Conservation (phyloP, 441 rosid species). For the Gossypium schwendimanii region DNA sequence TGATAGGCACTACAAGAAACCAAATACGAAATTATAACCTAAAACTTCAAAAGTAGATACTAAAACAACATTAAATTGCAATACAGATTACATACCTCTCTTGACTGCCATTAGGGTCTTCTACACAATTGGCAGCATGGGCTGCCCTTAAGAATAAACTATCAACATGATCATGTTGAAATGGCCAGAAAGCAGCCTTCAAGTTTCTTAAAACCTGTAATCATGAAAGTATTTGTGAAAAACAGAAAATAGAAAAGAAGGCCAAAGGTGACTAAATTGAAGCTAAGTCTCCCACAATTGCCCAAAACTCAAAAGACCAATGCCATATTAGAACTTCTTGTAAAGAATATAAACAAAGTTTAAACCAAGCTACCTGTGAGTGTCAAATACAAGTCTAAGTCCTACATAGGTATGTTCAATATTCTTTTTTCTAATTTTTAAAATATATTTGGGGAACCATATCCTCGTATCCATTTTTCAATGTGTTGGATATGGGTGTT, state of each 20-base stretch:
- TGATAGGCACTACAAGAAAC: conserved; percentile 40
- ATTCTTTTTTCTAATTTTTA: too few relatives aligned
- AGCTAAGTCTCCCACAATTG: neutral
- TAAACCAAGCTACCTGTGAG: neutral
- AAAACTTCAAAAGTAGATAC: neutral
- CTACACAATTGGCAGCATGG: conserved; percentile 46
- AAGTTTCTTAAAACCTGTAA: conserved; percentile 46
- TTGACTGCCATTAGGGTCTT: conserved; percentile 29
- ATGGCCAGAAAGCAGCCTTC: conserved; percentile 69
- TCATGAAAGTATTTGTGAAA: neutral
- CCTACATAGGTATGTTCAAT: too few relatives aligned
- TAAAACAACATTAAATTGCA: conserved; percentile 3
- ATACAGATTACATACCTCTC: conserved; percentile 29
- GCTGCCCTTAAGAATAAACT: conserved; percentile 61
- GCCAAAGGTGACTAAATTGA: neutral
- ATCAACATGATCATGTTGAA: conserved; percentile 36
- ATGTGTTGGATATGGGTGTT: too few relatives aligned
- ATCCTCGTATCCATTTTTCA: too few relatives aligned
- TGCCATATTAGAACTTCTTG: neutral
- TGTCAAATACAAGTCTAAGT: too few relatives aligned
- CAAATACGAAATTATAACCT: neutral
- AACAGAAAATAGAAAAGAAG: neutral
- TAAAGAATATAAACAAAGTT: neutral
- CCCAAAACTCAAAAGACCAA: neutral
- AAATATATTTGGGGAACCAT: too few relatives aligned